Base-by-base conservation (phyloP, 2,329 filamentous ascomycete species). In the Raffaelea arxii region DNA sequence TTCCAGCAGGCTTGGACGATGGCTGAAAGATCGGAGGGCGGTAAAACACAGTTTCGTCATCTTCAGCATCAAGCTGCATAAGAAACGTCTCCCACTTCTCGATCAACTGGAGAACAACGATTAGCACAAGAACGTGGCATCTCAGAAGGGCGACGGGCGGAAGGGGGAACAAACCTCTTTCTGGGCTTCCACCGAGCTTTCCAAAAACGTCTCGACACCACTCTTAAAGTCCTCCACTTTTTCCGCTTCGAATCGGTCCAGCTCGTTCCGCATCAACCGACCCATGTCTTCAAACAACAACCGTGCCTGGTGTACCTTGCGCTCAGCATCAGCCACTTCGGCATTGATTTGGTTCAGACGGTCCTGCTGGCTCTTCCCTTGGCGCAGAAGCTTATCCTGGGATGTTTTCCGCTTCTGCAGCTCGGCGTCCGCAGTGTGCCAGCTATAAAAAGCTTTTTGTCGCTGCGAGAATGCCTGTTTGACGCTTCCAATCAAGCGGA, bases 141-240 rank as follows among this genome's bases (percentile, higher is more conserved):
- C 9, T 9, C 39, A 36, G 41, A 25, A 9, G 9, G 6, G 12
- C 3, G n/a, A 25, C 9, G 11, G 12, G 22, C 9, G 32, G 18
- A 24, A 43, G 11, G 30, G 7, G 4, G 16, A 18, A 7, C 6
- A 65, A 63, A 92, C 91, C 82, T 98, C 92, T 68, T 98, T 98
- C 69, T 98, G 92, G 46, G 91, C 92, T 67, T 98, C 92, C 4
- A 98, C 89, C 4, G 92, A 88, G 59, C 92, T 90, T 70, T 98
- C 92, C 56, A 98, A 66, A 66, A 95, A 98, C 2, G 92, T 98
- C 70, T 98, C 92, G 2, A 98, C 90, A 0, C 90, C 91, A 52
- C 86, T 92, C 73, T 98, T 98, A 66, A 98, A 98, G 62, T 98
- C 92, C 62, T 98, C 92, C 3, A 98, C 92, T 71, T 98, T 98